Evolutionary conservation across 164 flowering plant species (phyloP).

Genomic region (Vitis riparia): DNA sequence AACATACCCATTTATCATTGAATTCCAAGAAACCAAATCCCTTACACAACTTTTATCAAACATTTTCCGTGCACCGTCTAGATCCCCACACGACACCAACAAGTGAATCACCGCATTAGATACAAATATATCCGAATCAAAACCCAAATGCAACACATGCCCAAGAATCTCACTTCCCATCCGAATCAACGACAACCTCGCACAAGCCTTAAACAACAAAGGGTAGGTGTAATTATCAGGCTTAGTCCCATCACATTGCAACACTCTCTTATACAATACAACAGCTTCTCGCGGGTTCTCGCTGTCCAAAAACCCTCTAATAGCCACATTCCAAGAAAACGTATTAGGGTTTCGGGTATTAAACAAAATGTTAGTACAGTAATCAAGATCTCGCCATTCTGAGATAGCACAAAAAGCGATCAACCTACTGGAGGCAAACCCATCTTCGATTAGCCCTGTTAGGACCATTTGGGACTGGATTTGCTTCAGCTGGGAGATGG

Average conservation of each 20-base stretch:
- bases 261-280: conserved; percentile 50
- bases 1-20: conserved; percentile 69
- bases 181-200: conserved; percentile 16
- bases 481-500: conserved; percentile 51
- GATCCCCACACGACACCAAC: conserved; percentile 42
- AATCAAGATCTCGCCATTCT: conserved; percentile 29
- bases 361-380: conserved; percentile 35
- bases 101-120: conserved; percentile 47
- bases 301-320: conserved; percentile 44
- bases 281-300: conserved; percentile 29
- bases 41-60: conserved; percentile 56
- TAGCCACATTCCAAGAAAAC: conserved; percentile 54
- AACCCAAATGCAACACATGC: conserved; percentile 53
- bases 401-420: conserved; percentile 57
- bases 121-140: conserved; percentile 41
- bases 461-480: conserved; percentile 58
- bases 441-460: conserved; percentile 40
- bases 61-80: conserved; percentile 42
- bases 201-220: conserved; percentile 53
- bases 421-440: conserved; percentile 51
- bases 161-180: conserved; percentile 42
- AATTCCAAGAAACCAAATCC: conserved; percentile 78
- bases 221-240: conserved; percentile 66
- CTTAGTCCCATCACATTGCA: conserved; percentile 22
- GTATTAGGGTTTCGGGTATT: conserved; percentile 29